Conservation (phyloP, 2,329 filamentous ascomycete species). For the Diaporthe sp. region DNA sequence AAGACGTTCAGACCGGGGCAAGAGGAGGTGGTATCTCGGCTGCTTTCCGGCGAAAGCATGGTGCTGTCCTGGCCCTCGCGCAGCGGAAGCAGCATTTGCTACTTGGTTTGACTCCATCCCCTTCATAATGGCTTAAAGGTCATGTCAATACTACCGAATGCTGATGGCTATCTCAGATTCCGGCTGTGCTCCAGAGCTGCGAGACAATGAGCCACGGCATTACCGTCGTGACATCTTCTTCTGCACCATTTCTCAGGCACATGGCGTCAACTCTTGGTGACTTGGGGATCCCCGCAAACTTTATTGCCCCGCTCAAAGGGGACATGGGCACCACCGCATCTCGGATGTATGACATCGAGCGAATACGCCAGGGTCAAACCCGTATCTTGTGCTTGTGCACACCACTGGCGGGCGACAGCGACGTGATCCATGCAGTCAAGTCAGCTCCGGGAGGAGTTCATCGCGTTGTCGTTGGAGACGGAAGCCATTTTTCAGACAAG, state of each 20-base stretch:
- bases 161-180: background rate
- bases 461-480: background rate
- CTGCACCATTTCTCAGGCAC: background rate
- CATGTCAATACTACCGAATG: too few relatives aligned
- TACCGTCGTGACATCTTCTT: background rate
- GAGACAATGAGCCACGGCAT: background rate
- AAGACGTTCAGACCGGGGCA: background rate
- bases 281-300: background rate
- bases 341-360: background rate
- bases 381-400: background rate
- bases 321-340: too few relatives aligned
- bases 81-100: background rate
- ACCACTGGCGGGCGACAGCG: too few relatives aligned
- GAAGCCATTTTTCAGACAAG: fast-evolving
- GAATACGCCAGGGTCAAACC: background rate
- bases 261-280: background rate
- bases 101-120: background rate
- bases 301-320: fast-evolving
- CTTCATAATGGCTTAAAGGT: background rate
- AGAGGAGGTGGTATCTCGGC: background rate
- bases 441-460: background rate
- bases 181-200: background rate
- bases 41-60: background rate
- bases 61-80: background rate
- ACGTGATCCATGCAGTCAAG: background rate